Percentiles rank a stretch among this genome's conserved stretches.
phyloP scores from a whole-genome alignment of 2,329 filamentous ascomycete genomes.

The Penicillium sp. region DNA sequence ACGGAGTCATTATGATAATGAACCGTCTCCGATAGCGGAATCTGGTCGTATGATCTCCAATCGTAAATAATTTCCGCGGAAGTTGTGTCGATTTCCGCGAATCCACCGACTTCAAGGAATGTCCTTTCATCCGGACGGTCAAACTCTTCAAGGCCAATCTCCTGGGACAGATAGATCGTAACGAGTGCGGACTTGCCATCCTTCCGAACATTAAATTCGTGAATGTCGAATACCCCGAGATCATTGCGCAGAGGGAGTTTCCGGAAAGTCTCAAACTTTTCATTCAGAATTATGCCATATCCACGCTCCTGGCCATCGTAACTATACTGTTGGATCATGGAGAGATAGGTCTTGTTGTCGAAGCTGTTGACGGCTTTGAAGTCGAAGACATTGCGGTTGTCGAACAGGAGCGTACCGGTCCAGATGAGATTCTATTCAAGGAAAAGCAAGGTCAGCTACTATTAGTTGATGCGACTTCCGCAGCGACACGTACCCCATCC shows the following conservation, averaged over 20 bases:
- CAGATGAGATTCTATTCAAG: constrained; percentile 40
- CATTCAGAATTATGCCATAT: constrained; percentile 46
- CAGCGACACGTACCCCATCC: constrained; percentile 34
- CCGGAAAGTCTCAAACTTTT: constrained; percentile 42
- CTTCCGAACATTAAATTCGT: constrained; percentile 36
- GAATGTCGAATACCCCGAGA: constrained; percentile 32
- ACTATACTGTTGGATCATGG: constrained; percentile 37
- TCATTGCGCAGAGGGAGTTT: constrained; percentile 31
- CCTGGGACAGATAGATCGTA: constrained; percentile 19
- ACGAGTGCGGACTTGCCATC: constrained; percentile 30
- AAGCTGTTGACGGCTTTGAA: constrained; percentile 42
- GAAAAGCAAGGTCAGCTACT: constrained; percentile 1
- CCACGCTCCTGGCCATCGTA: constrained; percentile 37
- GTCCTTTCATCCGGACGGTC: constrained; percentile 24
- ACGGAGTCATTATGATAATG: constrained; percentile 18
- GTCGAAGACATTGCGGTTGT: constrained; percentile 45
- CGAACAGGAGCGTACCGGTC: constrained; percentile 43
- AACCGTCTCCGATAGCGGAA: constrained; percentile 24
- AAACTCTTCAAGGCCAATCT: constrained; percentile 22
- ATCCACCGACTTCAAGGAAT: constrained; percentile 28
- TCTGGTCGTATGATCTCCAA: constrained; percentile 32
- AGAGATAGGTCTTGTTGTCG: constrained; percentile 43
- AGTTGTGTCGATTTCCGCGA: constrained; percentile 31
- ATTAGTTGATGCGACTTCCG: not conserved
- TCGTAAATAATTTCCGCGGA: constrained; percentile 30